Evolutionary conservation across 805 yeast genomes (phyloP).

Genomic region (Citeromyces nyonsensis): DNA sequence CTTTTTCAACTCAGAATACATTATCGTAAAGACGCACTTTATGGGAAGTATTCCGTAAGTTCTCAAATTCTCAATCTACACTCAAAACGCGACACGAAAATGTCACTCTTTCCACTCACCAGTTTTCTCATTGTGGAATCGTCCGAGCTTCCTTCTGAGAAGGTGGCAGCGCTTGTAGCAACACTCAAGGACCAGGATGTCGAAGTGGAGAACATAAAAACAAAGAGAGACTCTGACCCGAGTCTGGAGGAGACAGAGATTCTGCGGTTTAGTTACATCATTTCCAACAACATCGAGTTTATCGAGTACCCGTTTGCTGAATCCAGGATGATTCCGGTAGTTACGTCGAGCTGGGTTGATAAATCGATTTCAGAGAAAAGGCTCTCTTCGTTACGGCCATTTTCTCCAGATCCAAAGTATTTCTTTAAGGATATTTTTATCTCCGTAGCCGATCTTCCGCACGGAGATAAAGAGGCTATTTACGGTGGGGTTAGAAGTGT

Average conservation of each 20-base stretch:
- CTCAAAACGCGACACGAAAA: too few relatives aligned
- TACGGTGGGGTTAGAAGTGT: slow-evolving; percentile 53
- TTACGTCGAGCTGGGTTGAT: slow-evolving; percentile 43
- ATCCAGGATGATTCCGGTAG: slow-evolving; percentile 47
- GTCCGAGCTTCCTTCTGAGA: not conserved
- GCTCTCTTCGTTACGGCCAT: slow-evolving; percentile 36
- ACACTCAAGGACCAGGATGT: slow-evolving; percentile 7
- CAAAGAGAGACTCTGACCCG: slow-evolving; percentile 6
- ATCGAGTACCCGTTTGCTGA: slow-evolving; percentile 30
- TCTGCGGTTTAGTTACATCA: slow-evolving; percentile 24
- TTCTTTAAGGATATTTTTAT: slow-evolving; percentile 48
- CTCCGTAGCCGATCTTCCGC: slow-evolving; percentile 40
- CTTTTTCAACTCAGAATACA: too few relatives aligned
- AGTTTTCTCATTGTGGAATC: slow-evolving; percentile 5
- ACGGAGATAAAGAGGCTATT: slow-evolving; percentile 50
- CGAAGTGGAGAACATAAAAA: slow-evolving; percentile 5
- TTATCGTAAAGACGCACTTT: too few relatives aligned
- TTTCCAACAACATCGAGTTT: slow-evolving; percentile 36
- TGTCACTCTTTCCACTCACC: not conserved
- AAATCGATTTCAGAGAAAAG: slow-evolving; percentile 25
- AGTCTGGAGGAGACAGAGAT: slow-evolving; percentile 3
- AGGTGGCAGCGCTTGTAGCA: not conserved
- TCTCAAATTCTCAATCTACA: too few relatives aligned
- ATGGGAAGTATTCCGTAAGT: too few relatives aligned
- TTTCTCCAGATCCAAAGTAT: slow-evolving; percentile 56